Evolutionary conservation across 495 filamentous ascomycete species (phyloP), one percentile per base, ranked within the genome.

Genomic region (Xylaria telfairii): DNA sequence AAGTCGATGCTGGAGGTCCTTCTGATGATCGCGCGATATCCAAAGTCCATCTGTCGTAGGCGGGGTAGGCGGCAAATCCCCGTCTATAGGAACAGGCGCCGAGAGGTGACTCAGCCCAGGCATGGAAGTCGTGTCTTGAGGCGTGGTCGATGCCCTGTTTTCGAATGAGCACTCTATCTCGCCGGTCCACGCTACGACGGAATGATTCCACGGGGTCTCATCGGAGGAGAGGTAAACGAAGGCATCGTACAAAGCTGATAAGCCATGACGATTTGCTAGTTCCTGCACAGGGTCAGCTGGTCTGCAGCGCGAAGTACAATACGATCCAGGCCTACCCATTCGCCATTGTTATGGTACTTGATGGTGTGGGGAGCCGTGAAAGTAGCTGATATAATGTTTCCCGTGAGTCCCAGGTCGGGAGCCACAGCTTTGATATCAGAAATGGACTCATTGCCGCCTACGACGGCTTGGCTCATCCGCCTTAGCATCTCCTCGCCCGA

Each of bases 131-230:
- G 81, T 85, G 49, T 71, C 61, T 6, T 44, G 41, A 9, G 69
- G 19, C 0, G 84, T 81, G 10, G 81, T 77, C n/a, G 85, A 80
- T 9, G 81, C 78, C 5, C 74, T 57, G 24, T 78, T 65, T 32
- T 88, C 83, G 17, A 81, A 51, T 12, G 84, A 78, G 3, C 84
- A 81, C 64, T 92, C 87, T 56, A 98, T 92, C 78, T 98, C 94
- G 41, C 95, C 95, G 2, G 95, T 95, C 95, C 95, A 98, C 24
- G 92, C 94, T 60, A 98, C 91, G 1, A 97, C 84, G 0, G 90
- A 93, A 81, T 96, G 94, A 73, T 92, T 91, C 93, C 93, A 98
- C 26, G 87, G 86, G 9, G 89, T 87, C 28, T 91, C 84, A 51
- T 91, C 81, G 7, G 93, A 93, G 9, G 92, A 92, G 30, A 98